Conservation (phyloP, 73 alveolate genomes). For the Breviolum minutum region DNA sequence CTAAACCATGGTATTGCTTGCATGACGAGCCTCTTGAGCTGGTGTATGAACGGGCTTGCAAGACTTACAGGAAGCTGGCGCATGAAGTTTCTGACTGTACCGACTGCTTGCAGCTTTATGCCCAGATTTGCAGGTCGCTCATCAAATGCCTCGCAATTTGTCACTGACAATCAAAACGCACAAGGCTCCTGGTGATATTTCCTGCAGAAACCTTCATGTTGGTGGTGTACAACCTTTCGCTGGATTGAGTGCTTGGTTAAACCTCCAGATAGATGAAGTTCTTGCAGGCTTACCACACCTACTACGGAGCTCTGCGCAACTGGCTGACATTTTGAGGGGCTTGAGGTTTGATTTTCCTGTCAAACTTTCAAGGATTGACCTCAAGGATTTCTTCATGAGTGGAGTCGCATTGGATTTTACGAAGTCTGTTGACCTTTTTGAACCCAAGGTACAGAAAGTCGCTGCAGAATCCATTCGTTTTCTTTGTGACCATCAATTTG, state of each 20-base stretch:
- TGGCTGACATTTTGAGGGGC: neutral
- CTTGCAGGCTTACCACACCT: neutral
- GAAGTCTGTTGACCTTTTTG: neutral
- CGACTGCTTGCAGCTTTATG: neutral
- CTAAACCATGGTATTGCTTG: neutral
- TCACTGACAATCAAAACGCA: neutral
- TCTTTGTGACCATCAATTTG: neutral
- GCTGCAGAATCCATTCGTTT: neutral
- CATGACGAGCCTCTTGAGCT: neutral
- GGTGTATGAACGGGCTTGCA: neutral
- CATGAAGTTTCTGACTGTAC: neutral
- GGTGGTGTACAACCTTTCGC: neutral
- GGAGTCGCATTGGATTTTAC: neutral
- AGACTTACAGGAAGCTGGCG: neutral
- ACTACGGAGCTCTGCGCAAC: neutral
- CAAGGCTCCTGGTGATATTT: neutral
- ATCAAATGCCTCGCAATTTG: neutral
- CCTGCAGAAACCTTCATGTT: neutral
- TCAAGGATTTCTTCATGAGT: neutral
- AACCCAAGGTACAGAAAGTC: neutral
- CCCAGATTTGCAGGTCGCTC: neutral
- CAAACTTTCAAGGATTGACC: neutral
- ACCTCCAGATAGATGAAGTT: neutral
- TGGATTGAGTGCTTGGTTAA: neutral
- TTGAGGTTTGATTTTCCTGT: neutral